Evolutionary conservation across 768 basidiomycete genomes (phyloP).

Genomic region (Mrakia frigida): DNA sequence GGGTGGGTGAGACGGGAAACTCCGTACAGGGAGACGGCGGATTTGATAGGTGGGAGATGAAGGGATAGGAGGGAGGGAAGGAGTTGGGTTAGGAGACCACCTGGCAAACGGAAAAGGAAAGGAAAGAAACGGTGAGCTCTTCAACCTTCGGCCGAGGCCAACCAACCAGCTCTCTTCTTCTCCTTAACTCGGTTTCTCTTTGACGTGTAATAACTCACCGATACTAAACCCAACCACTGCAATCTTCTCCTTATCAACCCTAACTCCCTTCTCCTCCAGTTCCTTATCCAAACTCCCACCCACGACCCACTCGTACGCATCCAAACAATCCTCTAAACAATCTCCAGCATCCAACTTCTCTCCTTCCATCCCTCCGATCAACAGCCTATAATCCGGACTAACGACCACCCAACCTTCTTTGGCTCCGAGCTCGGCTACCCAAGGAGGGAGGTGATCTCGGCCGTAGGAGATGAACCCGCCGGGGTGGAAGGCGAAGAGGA

Average conservation of each 20-base stretch:
- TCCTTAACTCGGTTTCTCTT: not conserved
- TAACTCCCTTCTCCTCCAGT: not conserved
- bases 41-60: not conserved
- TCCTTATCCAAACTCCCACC: not conserved
- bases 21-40: not conserved
- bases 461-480: not conserved
- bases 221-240: not conserved
- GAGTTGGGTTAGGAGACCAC: not conserved
- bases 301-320: not conserved
- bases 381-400: not conserved
- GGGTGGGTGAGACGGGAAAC: not conserved
- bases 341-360: not conserved
- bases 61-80: not conserved
- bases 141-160: not conserved
- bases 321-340: not conserved
- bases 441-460: not conserved
- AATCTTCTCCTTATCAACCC: not conserved
- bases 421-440: not conserved
- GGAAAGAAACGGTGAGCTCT: not conserved
- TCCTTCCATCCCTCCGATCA: not conserved
- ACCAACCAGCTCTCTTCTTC: no score
- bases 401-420: not conserved
- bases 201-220: not conserved
- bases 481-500: slow-evolving; percentile 1
- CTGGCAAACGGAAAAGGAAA: not conserved